Evolutionary conservation across 768 basidiomycete species (phyloP), one percentile per base, ranked within the genome.

Genomic region (Holtermannia corniformis): DNA sequence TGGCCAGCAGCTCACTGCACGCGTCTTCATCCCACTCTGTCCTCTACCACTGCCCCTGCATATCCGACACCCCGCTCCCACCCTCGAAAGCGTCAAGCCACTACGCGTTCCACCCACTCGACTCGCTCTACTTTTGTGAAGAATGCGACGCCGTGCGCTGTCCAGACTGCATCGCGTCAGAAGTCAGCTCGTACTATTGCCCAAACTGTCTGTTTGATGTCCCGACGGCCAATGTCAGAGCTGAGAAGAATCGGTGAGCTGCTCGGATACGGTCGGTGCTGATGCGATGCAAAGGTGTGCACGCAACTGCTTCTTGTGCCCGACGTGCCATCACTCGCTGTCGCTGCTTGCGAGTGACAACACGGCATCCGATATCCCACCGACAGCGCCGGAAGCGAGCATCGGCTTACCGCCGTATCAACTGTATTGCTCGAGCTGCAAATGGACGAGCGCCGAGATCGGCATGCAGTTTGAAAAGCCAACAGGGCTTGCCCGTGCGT

Each of bases 141-240:
- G 93, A 97, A 79, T 99, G 95, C 72, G 93, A 97, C 72, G 85
- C 87, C 1, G 80, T 99, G 42, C 78, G 91, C 52, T 99, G 95
- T 68, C 87, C 95, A 70, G 80, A 83, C 58, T 99, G 95, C 63
- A 88, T 93, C 1, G 79, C 83, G 5, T 77, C 89, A 42, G 95
- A 99, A 80, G 86, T 97, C 69, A 87, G 88, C 68, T 88, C 87
- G 41, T 99, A 97, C 71, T 96, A 89, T 72, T 99, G 95, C 70
- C 95, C 95, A 26, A 92, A 93, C 71, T 99, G 95, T 71, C 78
- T 96, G 16, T 99, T 97, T 71, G 95, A 99, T 70, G 95, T 99
- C 11, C 93, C 95, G 0, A 90, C 85, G 68, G 95, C 95, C 2
- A 95, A 90, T 63, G 95, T 99, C n/a, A 79, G 95, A 50, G 90